phyloP scores from a whole-genome alignment of 495 filamentous ascomycete species.

The Amphirosellinia nigrospora region DNA sequence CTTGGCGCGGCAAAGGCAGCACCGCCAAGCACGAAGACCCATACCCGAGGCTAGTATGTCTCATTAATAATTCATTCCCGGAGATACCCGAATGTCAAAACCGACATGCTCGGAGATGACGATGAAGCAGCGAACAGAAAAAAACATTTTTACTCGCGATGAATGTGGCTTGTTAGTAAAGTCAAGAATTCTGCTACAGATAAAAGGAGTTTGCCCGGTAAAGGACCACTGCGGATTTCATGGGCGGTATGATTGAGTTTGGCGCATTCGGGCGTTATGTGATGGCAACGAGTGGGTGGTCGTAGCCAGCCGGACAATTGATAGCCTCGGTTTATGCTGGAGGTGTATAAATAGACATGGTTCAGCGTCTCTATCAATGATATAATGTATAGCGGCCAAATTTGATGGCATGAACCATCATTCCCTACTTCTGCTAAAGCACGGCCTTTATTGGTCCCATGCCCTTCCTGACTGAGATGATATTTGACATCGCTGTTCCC shows the following conservation, averaged over 20 bases:
- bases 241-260: background rate
- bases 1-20: constrained; percentile 89
- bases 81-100: background rate
- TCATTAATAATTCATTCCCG: constrained; percentile 12
- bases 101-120: background rate
- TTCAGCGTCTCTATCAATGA: background rate
- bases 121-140: background rate
- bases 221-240: background rate
- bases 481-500: background rate
- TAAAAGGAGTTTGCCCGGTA: background rate
- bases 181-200: background rate
- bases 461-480: background rate
- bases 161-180: background rate
- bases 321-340: background rate
- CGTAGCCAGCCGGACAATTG: background rate
- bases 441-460: background rate
- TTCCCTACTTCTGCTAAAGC: background rate
- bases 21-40: constrained; percentile 74
- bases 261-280: background rate
- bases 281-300: background rate
- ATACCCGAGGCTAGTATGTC: constrained; percentile 41
- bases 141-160: background rate
- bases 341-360: background rate
- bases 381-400: constrained; percentile 15
- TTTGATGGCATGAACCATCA: background rate